Percentiles rank a stretch among this genome's conserved stretches.
Evolutionary conservation across 129 eudicot species (phyloP).

Genomic region (Oenanthe sinensis): DNA sequence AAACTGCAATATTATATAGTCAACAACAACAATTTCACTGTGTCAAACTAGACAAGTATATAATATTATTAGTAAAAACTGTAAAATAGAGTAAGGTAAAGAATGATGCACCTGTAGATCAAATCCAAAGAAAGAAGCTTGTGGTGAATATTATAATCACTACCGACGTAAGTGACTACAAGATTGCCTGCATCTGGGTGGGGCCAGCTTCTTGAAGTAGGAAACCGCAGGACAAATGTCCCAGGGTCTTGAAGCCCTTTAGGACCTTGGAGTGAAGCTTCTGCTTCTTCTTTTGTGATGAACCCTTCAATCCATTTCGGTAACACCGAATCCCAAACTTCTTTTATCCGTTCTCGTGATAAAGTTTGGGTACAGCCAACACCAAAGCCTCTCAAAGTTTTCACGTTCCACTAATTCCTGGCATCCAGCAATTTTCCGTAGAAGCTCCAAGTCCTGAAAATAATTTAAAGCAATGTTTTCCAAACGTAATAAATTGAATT

Average conservation of each 20-base stretch:
- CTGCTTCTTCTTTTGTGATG: slow-evolving; percentile 93
- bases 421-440: slow-evolving; percentile 68
- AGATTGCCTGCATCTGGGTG: slow-evolving; percentile 97
- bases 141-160: slow-evolving; percentile 67
- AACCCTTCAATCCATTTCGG: slow-evolving; percentile 87
- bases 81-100: not conserved
- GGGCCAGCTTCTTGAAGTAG: slow-evolving; percentile 97
- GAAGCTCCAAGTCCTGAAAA: slow-evolving; percentile 70
- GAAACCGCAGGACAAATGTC: slow-evolving; percentile 79
- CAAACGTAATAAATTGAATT: not conserved
- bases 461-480: not conserved
- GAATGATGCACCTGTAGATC: slow-evolving; percentile 42
- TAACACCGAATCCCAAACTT: slow-evolving; percentile 51
- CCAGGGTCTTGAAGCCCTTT: slow-evolving; percentile 71
- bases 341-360: slow-evolving; percentile 50
- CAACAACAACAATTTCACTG: not conserved
- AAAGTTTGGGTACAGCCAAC: slow-evolving; percentile 86
- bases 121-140: slow-evolving; percentile 63
- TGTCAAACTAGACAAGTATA: not conserved
- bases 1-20: not conserved
- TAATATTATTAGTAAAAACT: too few species aligned
- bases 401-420: slow-evolving; percentile 61
- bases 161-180: slow-evolving; percentile 68
- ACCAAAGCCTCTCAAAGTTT: slow-evolving; percentile 87
- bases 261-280: slow-evolving; percentile 56